phyloP scores from a whole-genome alignment of 1,139 yeast species.

The Pichia inconspicua region DNA sequence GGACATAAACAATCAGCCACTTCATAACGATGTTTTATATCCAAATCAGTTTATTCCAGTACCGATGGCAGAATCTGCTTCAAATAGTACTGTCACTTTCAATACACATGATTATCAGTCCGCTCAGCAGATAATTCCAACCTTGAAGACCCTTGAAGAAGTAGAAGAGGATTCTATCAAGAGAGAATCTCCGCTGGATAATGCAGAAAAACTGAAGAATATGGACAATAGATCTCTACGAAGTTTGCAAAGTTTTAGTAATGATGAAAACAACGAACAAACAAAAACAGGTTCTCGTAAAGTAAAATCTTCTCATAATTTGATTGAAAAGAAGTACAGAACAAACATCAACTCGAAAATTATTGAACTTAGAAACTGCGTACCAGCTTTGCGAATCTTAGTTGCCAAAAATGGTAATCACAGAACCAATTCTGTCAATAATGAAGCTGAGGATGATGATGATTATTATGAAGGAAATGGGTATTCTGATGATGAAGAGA shows the following conservation, averaged over 20 bases:
- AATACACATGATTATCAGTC: conserved; percentile 14
- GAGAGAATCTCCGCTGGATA: neutral
- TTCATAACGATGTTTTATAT: conserved; percentile 14
- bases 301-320: conserved; percentile 61
- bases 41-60: conserved; percentile 17
- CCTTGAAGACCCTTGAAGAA: conserved; percentile 17
- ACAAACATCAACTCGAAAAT: conserved; percentile 72
- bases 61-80: conserved; percentile 26
- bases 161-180: conserved; percentile 14
- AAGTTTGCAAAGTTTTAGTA: neutral
- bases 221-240: neutral
- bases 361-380: conserved; percentile 63
- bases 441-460: conserved; percentile 26
- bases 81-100: conserved; percentile 24
- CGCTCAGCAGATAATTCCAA: conserved; percentile 9
- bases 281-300: conserved; percentile 25
- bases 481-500: conserved; percentile 33
- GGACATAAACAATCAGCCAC: conserved; percentile 5
- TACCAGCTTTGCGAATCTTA: conserved; percentile 52
- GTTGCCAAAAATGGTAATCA: conserved; percentile 28
- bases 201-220: neutral
- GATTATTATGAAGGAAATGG: conserved; percentile 37
- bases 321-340: conserved; percentile 73
- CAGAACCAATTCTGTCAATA: conserved; percentile 21
- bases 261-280: neutral